A percentile compares a stretch with the other conserved stretches of the same genome.
Evolutionary conservation across 1,284 basidiomycete genomes (phyloP).

Genomic region (Puccinia horiana): DNA sequence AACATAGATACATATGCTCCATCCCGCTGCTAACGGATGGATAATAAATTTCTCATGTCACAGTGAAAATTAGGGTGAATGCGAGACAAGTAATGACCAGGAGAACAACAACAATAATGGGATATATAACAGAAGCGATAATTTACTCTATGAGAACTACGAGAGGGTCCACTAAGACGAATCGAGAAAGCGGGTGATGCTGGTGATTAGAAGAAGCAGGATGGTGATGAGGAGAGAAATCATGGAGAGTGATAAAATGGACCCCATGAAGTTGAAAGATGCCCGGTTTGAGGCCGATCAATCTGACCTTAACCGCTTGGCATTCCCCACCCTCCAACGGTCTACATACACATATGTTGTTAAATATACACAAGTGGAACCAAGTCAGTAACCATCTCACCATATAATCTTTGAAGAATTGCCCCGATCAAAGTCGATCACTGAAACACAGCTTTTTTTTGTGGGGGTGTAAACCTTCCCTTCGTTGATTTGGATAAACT

Average conservation of each 20-base stretch:
- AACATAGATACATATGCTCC: no score
- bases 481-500: no score
- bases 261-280: constrained; percentile 31
- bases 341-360: neutral
- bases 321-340: constrained; percentile 21
- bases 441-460: neutral
- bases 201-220: no score
- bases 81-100: neutral
- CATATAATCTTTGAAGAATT: neutral
- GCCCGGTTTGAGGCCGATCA: constrained; percentile 27
- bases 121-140: neutral
- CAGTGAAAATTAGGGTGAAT: no score
- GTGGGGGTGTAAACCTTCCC: neutral
- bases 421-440: neutral
- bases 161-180: constrained; percentile 23
- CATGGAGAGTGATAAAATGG: neutral
- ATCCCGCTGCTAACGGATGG: no score
- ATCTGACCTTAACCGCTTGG: constrained; percentile 23
- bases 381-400: neutral
- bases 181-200: neutral
- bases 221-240: neutral
- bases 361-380: neutral
- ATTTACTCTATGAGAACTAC: constrained; percentile 25
- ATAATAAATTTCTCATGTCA: no score
- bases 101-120: neutral